Percentiles rank a stretch among this genome's conserved stretches.
These are phyloP conservation scores for Neonectria hederae DNA, from an alignment of 2,329 filamentous ascomycete genomes.

Conservation along the genomic window DNA sequence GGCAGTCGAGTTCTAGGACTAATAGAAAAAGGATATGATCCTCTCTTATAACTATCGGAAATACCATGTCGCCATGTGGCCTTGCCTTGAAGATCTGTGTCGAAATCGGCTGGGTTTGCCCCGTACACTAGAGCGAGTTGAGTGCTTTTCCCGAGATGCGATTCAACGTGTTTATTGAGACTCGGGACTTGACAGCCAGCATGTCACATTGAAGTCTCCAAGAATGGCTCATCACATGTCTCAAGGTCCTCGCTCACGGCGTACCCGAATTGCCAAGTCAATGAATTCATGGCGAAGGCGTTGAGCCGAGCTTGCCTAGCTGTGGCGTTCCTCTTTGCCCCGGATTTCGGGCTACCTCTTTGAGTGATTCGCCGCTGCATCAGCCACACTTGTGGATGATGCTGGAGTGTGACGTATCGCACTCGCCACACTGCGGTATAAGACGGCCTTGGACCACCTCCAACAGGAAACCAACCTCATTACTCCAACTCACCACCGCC, in stretches of 20 bases:
- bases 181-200: background rate
- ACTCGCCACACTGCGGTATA: constrained; percentile 42
- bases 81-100: background rate
- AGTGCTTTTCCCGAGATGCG: background rate
- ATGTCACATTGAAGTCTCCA: too few species aligned
- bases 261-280: background rate
- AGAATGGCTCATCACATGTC: background rate
- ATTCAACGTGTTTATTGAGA: background rate
- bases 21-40: background rate
- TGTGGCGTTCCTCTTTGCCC: background rate
- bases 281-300: background rate
- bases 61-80: background rate
- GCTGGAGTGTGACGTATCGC: constrained; percentile 36
- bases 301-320: background rate
- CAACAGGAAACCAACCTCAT: background rate
- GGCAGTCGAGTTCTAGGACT: background rate
- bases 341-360: constrained; percentile 9
- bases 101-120: background rate
- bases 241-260: background rate
- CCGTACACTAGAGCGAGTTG: background rate
- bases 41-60: background rate
- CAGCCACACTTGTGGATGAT: constrained; percentile 33
- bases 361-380: constrained; percentile 11
- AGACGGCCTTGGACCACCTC: constrained; percentile 24
- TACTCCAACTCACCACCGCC: constrained; percentile 2